A percentile compares a stretch with the other conserved stretches of the same genome.
These are phyloP conservation scores for Pythium rhizo-oryzae DNA, from an alignment of 352 stramenopile genomes.

Conservation along the genomic window DNA sequence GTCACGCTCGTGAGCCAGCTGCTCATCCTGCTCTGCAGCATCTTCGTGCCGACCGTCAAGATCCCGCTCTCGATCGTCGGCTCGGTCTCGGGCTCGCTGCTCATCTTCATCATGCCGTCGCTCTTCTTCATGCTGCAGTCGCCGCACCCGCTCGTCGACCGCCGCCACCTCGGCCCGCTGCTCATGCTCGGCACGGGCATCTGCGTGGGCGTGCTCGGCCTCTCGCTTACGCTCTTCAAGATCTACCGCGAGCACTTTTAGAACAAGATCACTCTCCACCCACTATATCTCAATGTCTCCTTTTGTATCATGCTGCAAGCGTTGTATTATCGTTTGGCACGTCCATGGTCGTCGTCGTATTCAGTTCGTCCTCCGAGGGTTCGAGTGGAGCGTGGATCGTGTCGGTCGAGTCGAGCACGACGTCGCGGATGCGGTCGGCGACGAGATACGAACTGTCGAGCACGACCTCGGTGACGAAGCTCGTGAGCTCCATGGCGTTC, in stretches of 20 bases:
- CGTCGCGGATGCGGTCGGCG: slow-evolving; percentile 4
- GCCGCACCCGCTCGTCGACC: slow-evolving; percentile 40
- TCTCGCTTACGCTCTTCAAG: slow-evolving; percentile 56
- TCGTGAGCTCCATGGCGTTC: slow-evolving; percentile 3
- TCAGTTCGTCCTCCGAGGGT: background rate
- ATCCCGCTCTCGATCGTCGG: slow-evolving; percentile 80
- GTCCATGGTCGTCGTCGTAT: background rate
- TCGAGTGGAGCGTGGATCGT: slow-evolving; percentile 3
- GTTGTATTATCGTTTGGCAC: background rate
- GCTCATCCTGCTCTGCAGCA: slow-evolving; percentile 69
- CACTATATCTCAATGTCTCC: no score
- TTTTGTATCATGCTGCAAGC: background rate
- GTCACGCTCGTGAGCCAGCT: slow-evolving; percentile 56
- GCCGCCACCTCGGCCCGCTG: slow-evolving; percentile 48
- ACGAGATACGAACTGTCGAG: background rate
- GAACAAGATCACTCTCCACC: background rate
- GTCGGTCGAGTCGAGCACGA: slow-evolving; percentile 6
- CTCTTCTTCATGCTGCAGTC: slow-evolving; percentile 78
- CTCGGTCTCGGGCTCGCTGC: slow-evolving; percentile 69
- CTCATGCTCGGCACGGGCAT: slow-evolving; percentile 59
- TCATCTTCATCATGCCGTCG: slow-evolving; percentile 84
- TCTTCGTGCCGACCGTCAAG: slow-evolving; percentile 80
- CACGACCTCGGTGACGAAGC: background rate
- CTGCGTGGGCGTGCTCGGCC: slow-evolving; percentile 48
- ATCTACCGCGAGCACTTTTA: slow-evolving; percentile 30